Evolutionary conservation across 371 early-diverging fungal species (phyloP).

Genomic region (Mucor indicus): DNA sequence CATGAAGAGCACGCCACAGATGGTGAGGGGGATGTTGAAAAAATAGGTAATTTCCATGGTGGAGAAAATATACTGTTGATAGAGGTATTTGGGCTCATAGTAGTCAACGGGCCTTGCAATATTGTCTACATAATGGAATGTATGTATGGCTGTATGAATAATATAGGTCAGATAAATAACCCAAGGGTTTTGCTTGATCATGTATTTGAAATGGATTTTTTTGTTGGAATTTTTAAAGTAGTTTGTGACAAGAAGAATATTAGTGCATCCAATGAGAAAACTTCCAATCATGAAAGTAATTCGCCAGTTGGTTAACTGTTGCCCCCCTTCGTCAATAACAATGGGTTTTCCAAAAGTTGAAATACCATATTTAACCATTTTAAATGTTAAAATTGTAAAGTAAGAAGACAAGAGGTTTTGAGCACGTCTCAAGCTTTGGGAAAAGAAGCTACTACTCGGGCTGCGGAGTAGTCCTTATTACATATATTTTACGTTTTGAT

Average conservation of each 20-base stretch:
- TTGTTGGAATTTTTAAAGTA: neutral
- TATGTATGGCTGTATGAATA: neutral
- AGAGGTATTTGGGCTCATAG: constrained; percentile 4
- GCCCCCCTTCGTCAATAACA: neutral
- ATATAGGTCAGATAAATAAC: neutral
- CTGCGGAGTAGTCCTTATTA: too few species aligned
- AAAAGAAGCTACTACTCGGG: too few species aligned
- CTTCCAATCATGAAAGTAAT: neutral
- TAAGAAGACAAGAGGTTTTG: too few species aligned
- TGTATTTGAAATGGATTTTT: neutral
- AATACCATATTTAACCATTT: constrained; percentile 2
- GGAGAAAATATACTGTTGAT: constrained; percentile 4
- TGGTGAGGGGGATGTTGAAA: constrained; percentile 4
- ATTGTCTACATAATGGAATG: constrained; percentile 1
- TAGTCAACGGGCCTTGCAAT: constrained; percentile 2
- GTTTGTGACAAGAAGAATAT: neutral
- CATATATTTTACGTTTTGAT: too few species aligned
- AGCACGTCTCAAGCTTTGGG: too few species aligned
- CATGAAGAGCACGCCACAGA: constrained; percentile 2
- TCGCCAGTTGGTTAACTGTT: too few species aligned
- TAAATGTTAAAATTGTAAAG: too few species aligned
- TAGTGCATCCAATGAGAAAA: neutral
- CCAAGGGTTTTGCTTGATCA: neutral
- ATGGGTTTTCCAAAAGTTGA: constrained; percentile 4
- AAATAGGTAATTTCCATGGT: constrained; percentile 5